phyloP scores from a whole-genome alignment of 2,329 filamentous ascomycete species.

The Aspergillus quadricinctus region DNA sequence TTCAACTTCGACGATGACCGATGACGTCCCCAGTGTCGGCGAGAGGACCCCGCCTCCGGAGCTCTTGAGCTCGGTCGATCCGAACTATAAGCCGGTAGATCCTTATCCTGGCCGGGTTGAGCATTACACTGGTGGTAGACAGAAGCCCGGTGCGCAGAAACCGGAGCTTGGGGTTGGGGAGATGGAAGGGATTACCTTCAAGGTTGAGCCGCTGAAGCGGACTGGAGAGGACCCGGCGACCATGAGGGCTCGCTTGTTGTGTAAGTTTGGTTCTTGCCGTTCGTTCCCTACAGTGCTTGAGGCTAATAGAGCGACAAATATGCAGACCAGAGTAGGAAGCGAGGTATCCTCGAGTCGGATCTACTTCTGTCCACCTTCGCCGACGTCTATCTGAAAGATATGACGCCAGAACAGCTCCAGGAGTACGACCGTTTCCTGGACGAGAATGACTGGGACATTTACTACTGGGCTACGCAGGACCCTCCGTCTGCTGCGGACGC shows the following conservation, averaged over 20 bases:
- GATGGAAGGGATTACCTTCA: slow-evolving; percentile 80
- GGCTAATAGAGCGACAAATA: neutral
- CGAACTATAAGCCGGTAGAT: slow-evolving; percentile 56
- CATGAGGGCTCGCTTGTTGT: slow-evolving; percentile 81
- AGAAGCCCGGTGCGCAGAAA: slow-evolving; percentile 50
- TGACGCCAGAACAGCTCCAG: slow-evolving; percentile 68
- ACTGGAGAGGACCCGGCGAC: slow-evolving; percentile 79
- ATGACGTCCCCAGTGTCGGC: slow-evolving; percentile 59
- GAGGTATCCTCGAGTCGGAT: slow-evolving; percentile 92
- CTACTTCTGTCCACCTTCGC: slow-evolving; percentile 96
- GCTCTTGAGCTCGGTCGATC: slow-evolving; percentile 54
- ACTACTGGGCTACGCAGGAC: slow-evolving; percentile 98
- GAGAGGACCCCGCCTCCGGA: slow-evolving; percentile 56
- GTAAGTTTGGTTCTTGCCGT: slow-evolving; percentile 28
- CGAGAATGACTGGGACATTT: slow-evolving; percentile 99
- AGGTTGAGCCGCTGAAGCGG: slow-evolving; percentile 81
- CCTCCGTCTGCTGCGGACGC: slow-evolving; percentile 51
- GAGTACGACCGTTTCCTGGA: slow-evolving; percentile 93
- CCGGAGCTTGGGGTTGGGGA: slow-evolving; percentile 77
- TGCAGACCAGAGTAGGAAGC: slow-evolving; percentile 91
- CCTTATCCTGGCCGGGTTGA: slow-evolving; percentile 59
- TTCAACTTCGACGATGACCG: slow-evolving; percentile 59
- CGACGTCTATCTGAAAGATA: slow-evolving; percentile 66
- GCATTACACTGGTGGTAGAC: slow-evolving; percentile 61
- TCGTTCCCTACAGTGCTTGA: neutral